Evolutionary conservation across 495 filamentous ascomycete species (phyloP).

Genomic region (Daldinia concentrica): DNA sequence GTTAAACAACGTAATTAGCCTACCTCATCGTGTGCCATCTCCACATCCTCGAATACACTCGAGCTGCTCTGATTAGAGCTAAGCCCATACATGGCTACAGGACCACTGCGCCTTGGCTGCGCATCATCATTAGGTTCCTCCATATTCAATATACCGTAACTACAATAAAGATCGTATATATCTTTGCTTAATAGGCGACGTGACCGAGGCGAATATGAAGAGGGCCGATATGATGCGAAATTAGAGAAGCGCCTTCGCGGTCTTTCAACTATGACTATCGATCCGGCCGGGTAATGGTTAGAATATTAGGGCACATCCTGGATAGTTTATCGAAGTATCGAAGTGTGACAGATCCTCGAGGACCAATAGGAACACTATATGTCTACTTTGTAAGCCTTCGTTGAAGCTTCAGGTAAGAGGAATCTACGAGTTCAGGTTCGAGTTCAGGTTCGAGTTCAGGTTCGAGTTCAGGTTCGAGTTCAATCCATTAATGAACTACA

Average conservation of each 20-base stretch:
- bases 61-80: conserved; percentile 81
- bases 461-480: not conserved
- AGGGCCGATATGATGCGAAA: conserved; percentile 2
- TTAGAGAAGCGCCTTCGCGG: not conserved
- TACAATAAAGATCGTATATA: conserved; percentile 17
- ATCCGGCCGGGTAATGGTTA: conserved; percentile 21
- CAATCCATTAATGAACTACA: not conserved
- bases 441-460: too few relatives aligned
- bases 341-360: conserved; percentile 12
- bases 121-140: conserved; percentile 40
- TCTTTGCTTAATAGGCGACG: conserved; percentile 4
- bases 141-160: conserved; percentile 39
- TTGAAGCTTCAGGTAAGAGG: not conserved
- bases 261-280: conserved; percentile 27
- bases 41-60: conserved; percentile 93
- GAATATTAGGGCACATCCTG: conserved; percentile 33
- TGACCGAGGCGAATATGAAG: conserved; percentile 4
- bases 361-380: conserved; percentile 7
- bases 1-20: conserved; percentile 24
- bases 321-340: conserved; percentile 11
- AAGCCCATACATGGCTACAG: conserved; percentile 62
- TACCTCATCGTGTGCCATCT: conserved; percentile 97
- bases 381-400: not conserved
- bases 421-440: not conserved
- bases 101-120: conserved; percentile 49